Evolutionary conservation across 805 yeast species (phyloP), one percentile per base, ranked within the genome.

Genomic region (Lipomyces chichibuensis): DNA sequence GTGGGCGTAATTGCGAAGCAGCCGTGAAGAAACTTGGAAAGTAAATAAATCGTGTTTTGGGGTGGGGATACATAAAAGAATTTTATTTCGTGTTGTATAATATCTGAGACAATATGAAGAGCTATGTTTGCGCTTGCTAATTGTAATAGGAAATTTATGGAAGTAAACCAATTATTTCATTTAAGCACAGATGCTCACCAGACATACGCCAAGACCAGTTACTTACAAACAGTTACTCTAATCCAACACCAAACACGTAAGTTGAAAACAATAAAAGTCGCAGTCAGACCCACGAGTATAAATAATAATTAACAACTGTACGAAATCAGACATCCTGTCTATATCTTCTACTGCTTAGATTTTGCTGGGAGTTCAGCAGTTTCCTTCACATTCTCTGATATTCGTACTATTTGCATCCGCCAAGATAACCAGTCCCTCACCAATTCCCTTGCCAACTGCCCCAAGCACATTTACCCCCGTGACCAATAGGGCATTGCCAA

Each of bases 361-460:
- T 43, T 43, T 11, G n/a, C 49, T 11, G 39, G 14, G 6, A 17
- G 49, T 43, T 43, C n/a, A 43, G 49, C 49, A n/a, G 49, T n/a
- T n/a, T 43, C 23, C 20, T n/a, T 43, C 49, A n/a, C 20, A 37
- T 13, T 37, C 14, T 13, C 3, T 43, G 20, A 43, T 17, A n/a
- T 43, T 43, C 20, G 9, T 11, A 17, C 20, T 7, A 43, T 43
- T n/a, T 20, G 27, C 13, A 43, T 39, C 32, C 20, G 57, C 23
- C 23, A 64, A 43, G 8, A 62, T 53, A 27, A 57, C 51, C 11
- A 67, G 46, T 7, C 64, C 69, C 57, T 65, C 66, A 20, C 56
- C 64, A 11, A 67, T 8, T n/a, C 71, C 71, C 14, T 60, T 59
- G 7, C 62, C 63, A 4, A 66, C 65, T 3, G 69, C 71, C 13